A percentile compares a stretch with the other conserved stretches of the same genome.
These are phyloP conservation scores for Apostasia shenzhenica DNA, from an alignment of 106 monocot genomes.

Conservation along the genomic window DNA sequence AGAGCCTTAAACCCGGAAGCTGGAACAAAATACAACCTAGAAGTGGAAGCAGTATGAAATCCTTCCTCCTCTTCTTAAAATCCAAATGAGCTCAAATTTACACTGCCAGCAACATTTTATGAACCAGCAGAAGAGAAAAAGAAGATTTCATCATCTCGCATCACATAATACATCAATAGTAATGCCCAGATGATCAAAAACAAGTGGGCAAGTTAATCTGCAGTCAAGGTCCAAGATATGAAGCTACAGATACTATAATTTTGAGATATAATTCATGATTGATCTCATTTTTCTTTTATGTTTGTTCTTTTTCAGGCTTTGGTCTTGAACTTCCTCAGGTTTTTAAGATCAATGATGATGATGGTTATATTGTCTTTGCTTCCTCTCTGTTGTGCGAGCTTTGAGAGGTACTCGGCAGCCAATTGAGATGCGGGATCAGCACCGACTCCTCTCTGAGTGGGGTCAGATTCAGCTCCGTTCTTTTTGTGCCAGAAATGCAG, in stretches of 20 bases:
- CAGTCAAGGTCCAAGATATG: background rate
- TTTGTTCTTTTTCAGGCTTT: constrained; percentile 10
- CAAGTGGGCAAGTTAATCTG: background rate
- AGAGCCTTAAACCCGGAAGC: no score
- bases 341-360: constrained; percentile 65
- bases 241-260: background rate
- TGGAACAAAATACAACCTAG: no score
- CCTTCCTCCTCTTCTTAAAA: background rate
- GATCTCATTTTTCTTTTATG: background rate
- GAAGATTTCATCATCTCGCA: background rate
- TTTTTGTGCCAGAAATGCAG: constrained; percentile 49
- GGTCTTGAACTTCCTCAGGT: constrained; percentile 43
- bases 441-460: constrained; percentile 12
- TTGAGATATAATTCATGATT: background rate
- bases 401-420: constrained; percentile 58
- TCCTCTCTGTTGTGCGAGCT: constrained; percentile 51
- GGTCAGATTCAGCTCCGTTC: constrained; percentile 19
- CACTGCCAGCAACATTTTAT: background rate
- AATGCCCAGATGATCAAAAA: background rate
- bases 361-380: constrained; percentile 71
- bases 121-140: background rate
- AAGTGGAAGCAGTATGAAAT: no score
- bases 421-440: constrained; percentile 57
- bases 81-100: constrained; percentile 9
- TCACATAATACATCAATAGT: background rate